Evolutionary conservation across 768 basidiomycete genomes (phyloP), one percentile per base, ranked within the genome.

Genomic region (Wakefieldia striispora): DNA sequence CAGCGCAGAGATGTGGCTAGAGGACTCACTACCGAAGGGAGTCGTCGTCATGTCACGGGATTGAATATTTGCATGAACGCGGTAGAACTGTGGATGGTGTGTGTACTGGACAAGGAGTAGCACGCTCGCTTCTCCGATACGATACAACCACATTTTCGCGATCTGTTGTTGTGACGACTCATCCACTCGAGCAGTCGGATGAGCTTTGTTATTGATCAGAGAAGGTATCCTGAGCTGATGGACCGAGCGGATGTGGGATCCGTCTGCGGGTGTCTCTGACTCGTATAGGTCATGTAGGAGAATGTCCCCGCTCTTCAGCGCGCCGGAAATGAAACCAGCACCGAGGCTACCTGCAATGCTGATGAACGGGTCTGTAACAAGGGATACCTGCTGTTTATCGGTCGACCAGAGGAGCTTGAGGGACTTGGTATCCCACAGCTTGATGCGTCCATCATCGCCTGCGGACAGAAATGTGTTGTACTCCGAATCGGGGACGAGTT

Each of bases 351-450:
- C 68, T 3, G 72, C 73, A 3, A 88, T 72, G 53, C 75, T 78
- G 36, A 79, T 54, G 55, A 75, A 80, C 2, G 80, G 65, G 54
- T 86, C 83, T 2, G 72, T 67, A 2, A 76, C 56, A 13, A 74
- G 62, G 11, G 64, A 63, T 27, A 60, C 54, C 2, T 53, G 48
- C 16, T 71, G 70, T 20, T 57, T 61, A 16, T 73, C 67, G 17
- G 83, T 87, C 1, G 81, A 77, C 88, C 88, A 91, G 19, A 84
- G 44, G 50, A 83, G 84, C n/a, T 53, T 57, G 13, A 81, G 64
- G 4, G 68, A 69, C 55, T 75, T 79, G 14, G 76, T 68, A 49
- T 85, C 78, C 91, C 91, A 92, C 3, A 93, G 53, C 62, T 91
- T 92, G 55, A 88, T 75, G 20, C 70, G 67, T 0, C 88, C 88